Evolutionary conservation across 1,284 basidiomycete genomes (phyloP).

Genomic region (Malassezia sp.): DNA sequence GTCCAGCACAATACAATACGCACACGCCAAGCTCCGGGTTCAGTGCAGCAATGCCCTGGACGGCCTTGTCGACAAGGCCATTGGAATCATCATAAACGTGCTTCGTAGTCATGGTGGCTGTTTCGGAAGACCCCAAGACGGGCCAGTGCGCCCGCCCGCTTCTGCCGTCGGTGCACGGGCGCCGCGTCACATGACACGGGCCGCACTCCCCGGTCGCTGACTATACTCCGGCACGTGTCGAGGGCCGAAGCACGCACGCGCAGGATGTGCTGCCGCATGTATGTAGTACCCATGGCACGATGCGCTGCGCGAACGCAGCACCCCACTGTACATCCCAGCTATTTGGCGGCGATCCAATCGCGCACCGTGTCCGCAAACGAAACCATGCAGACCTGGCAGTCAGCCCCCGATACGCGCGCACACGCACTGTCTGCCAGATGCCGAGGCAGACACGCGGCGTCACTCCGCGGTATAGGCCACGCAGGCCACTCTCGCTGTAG

Average conservation of each 20-base stretch:
- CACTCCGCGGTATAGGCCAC: conserved; percentile 92
- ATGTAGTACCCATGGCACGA: too few species aligned
- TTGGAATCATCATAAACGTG: conserved; percentile 40
- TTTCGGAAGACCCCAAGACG: too few species aligned
- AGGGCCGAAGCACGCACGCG: too few species aligned
- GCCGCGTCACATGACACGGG: too few species aligned
- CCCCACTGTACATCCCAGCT: too few species aligned
- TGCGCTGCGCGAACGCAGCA: too few species aligned
- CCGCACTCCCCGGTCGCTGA: too few species aligned
- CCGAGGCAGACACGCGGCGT: conserved; percentile 91
- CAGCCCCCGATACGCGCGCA: not conserved
- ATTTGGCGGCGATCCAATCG: conserved; percentile 16
- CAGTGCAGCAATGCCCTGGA: conserved; percentile 35
- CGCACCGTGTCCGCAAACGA: conserved; percentile 83
- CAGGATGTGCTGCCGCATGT: too few species aligned
- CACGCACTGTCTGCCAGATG: conserved; percentile 70
- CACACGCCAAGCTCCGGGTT: conserved; percentile 41
- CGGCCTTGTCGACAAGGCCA: conserved; percentile 42
- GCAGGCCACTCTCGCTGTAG: conserved; percentile 91
- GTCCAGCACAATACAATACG: too few species aligned
- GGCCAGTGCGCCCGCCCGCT: too few species aligned
- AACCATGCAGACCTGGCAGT: conserved; percentile 70
- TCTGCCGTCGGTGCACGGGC: too few species aligned
- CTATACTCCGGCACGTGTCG: too few species aligned
- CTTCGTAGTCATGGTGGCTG: conserved; percentile 41